Conservation (phyloP, 192 early-diverging fungal species). For the Dispira simplex region DNA sequence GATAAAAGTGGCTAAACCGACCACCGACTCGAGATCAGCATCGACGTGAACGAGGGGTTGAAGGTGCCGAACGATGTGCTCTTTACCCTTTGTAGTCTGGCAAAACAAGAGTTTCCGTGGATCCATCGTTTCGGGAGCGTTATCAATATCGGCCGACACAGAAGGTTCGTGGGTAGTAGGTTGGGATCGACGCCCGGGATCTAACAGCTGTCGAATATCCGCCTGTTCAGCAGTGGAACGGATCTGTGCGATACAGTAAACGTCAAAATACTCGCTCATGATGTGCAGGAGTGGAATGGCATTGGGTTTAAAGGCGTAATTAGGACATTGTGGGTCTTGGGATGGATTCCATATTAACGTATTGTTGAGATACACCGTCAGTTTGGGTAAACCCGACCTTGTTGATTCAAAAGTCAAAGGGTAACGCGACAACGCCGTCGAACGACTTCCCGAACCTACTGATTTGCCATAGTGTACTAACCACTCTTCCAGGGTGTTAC, state of each 20-base stretch:
- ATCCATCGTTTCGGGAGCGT: slow-evolving; percentile 29
- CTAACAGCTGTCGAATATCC: slow-evolving; percentile 27
- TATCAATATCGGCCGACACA: background rate
- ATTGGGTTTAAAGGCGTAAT: slow-evolving; percentile 51
- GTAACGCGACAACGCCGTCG: no score
- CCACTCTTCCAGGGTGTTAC: no score
- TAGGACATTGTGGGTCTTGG: slow-evolving; percentile 42
- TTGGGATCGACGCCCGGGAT: slow-evolving; percentile 4
- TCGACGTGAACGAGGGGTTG: slow-evolving; percentile 52
- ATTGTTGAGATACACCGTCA: slow-evolving; percentile 3
- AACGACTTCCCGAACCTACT: no score
- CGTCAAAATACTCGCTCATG: slow-evolving; percentile 28
- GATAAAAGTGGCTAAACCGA: background rate
- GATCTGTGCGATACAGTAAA: slow-evolving; percentile 40
- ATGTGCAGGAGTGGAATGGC: slow-evolving; percentile 32
- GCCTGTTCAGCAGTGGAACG: slow-evolving; percentile 35
- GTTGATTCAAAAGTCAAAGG: background rate
- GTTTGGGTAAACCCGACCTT: background rate
- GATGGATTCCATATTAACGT: slow-evolving; percentile 69
- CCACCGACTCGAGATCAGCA: slow-evolving; percentile 14
- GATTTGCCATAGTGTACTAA: no score
- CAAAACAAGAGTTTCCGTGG: slow-evolving; percentile 50
- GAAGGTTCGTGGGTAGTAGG: slow-evolving; percentile 2
- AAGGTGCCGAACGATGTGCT: slow-evolving; percentile 53
- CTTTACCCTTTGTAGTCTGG: slow-evolving; percentile 43